Base-by-base conservation (phyloP, 805 yeast genomes). In the Priceomyces medius region DNA sequence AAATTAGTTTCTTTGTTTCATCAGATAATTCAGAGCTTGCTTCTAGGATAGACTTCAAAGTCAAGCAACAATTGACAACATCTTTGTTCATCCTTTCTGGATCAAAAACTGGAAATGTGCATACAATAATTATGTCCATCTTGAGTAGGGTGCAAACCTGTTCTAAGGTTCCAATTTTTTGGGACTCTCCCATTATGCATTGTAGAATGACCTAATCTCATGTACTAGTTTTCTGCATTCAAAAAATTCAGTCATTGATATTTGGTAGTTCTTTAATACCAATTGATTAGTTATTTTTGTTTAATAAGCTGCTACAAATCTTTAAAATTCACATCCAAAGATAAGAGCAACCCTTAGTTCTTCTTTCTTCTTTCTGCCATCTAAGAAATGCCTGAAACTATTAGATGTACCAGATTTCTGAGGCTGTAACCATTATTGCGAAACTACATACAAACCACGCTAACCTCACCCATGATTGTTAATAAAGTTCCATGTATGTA, bases 81-180 rank as follows among this genome's bases (percentile, higher is more conserved):
- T 36, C 39, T 14, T 27, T 23, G 10, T 27, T 24, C 31, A 36
- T 23, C 21, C 10, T 27, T 13, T 26, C 23, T 7, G 31, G 20
- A 19, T 36, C 39, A 24, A 26, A 36, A 4, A 27, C 31, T 13
- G 31, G 39, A 16, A 36, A 36, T 3, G 39, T 36, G n/a, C 39
- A 36, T 14, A 36, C 39, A 16, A 20, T 20, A 16, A 27, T 20
- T 3, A 36, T 36, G n/a, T 36, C 21, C 14, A 36, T 36, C 24
- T 24, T 36, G n/a, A 32, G 23, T 5, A 26, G 29, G n/a, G 14
- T 26, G 29, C 29, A 26, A 26, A 26, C 29, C 29, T 12, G 29
- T 9, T 26, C 9, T 26, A 26, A 9, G 4, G 29, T 26, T 26
- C 29, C 29, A n/a, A 26, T 26, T 26, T n/a, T 26, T 26, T n/a